These are phyloP conservation scores for Discostella pseudostelligera DNA, from an alignment of 108 stramenopile genomes.

Conservation along the genomic window DNA sequence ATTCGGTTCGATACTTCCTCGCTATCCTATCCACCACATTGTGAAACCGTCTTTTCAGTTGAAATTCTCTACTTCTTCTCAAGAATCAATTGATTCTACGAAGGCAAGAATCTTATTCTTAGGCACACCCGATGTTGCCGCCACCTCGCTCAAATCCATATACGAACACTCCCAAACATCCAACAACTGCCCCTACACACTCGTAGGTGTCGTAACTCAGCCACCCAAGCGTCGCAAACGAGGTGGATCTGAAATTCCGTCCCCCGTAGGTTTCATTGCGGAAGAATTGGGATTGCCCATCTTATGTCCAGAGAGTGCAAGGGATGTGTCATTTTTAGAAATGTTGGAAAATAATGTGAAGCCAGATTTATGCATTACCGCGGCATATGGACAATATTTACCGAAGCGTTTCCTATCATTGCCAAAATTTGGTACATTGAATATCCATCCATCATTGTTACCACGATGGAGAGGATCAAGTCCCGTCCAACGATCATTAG, in stretches of 20 bases:
- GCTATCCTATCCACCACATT: neutral
- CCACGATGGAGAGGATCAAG: slow-evolving; percentile 95
- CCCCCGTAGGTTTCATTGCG: slow-evolving; percentile 87
- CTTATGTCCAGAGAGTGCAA: slow-evolving; percentile 87
- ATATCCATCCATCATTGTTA: slow-evolving; percentile 95
- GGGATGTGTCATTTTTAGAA: slow-evolving; percentile 83
- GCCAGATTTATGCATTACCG: slow-evolving; percentile 97
- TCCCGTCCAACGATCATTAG: slow-evolving; percentile 92
- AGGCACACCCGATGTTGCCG: slow-evolving; percentile 96
- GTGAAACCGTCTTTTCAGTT: slow-evolving; percentile 1
- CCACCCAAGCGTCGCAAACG: slow-evolving; percentile 88
- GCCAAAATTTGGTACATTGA: slow-evolving; percentile 89
- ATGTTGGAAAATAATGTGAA: slow-evolving; percentile 56
- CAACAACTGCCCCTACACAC: slow-evolving; percentile 56
- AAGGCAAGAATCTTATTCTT: slow-evolving; percentile 89
- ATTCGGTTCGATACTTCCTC: neutral
- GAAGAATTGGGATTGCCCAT: slow-evolving; percentile 75
- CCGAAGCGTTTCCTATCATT: slow-evolving; percentile 89
- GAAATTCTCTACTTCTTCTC: slow-evolving; percentile 5
- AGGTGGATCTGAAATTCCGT: slow-evolving; percentile 72
- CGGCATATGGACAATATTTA: slow-evolving; percentile 96
- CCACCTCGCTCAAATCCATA: slow-evolving; percentile 75
- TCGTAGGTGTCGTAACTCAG: slow-evolving; percentile 92
- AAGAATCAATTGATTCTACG: slow-evolving; percentile 1
- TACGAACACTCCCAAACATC: slow-evolving; percentile 63